These are phyloP conservation scores for Geoglossum cookeanum DNA, from an alignment of 2,329 filamentous ascomycete genomes.

Conservation along the genomic window DNA sequence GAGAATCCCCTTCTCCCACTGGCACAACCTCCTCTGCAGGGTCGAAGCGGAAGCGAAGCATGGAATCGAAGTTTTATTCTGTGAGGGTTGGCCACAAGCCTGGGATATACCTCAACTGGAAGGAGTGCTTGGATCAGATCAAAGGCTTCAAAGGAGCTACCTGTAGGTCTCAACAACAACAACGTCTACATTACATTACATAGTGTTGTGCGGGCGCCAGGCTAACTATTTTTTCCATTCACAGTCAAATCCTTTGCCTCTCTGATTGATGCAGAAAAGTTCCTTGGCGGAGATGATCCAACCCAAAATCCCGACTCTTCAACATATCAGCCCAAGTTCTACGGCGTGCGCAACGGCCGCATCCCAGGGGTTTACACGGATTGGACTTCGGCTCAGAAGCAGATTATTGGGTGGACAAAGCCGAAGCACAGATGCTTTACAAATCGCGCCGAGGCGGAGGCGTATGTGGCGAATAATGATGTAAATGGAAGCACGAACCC, in stretches of 20 bases:
- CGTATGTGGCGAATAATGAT: conserved; percentile 40
- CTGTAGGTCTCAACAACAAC: neutral
- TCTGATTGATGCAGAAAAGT: conserved; percentile 58
- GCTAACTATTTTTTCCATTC: neutral
- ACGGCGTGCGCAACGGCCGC: conserved; percentile 38
- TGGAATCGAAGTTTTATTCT: conserved; percentile 40
- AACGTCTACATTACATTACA: neutral
- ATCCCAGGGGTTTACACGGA: conserved; percentile 42
- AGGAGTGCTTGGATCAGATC: conserved; percentile 41
- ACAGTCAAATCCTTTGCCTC: conserved; percentile 42
- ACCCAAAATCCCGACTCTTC: conserved; percentile 19
- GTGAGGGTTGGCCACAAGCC: conserved; percentile 40
- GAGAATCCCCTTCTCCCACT: conserved; percentile 6
- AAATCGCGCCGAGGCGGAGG: conserved; percentile 53
- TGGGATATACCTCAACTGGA: conserved; percentile 44
- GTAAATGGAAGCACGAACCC: conserved; percentile 9
- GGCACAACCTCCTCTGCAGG: conserved; percentile 21
- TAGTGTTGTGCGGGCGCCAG: neutral
- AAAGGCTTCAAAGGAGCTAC: conserved; percentile 33
- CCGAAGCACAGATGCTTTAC: conserved; percentile 50
- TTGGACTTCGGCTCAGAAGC: conserved; percentile 51
- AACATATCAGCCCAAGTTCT: conserved; percentile 30
- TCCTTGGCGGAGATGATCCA: conserved; percentile 42
- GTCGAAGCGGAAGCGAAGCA: conserved; percentile 34
- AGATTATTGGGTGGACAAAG: conserved; percentile 55